Percentiles rank a stretch among this genome's conserved stretches.
Evolutionary conservation across 345 rosid genomes (phyloP).

Genomic region (Salix suchowensis): DNA sequence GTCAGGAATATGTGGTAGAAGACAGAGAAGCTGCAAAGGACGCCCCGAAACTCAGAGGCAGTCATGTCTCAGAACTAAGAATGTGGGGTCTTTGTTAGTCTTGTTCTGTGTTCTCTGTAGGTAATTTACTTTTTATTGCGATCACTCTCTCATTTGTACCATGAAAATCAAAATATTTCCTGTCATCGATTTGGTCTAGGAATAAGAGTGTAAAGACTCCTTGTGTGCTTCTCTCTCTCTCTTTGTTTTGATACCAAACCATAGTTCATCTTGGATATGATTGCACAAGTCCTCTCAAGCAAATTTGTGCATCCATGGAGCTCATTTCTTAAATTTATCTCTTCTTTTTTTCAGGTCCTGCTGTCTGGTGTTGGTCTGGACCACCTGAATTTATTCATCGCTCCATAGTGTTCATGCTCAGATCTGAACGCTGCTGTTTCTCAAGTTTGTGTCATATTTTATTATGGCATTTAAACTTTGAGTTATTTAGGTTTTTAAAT

Average conservation of each 20-base stretch:
- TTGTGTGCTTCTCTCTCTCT: no score
- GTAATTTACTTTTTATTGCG: not conserved
- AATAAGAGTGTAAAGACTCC: not conserved
- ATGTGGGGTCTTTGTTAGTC: slow-evolving; percentile 78
- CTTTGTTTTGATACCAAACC: not conserved
- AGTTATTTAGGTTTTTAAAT: not conserved
- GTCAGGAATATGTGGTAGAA: slow-evolving; percentile 92
- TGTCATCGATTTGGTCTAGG: not conserved
- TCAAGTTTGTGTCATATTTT: not conserved
- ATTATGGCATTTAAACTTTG: not conserved
- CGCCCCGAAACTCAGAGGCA: slow-evolving; percentile 73
- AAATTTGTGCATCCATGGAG: not conserved
- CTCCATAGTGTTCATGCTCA: not conserved
- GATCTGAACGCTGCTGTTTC: not conserved
- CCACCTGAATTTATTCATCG: not conserved
- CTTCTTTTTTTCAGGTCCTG: not conserved
- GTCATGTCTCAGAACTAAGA: slow-evolving; percentile 81
- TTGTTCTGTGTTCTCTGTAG: slow-evolving; percentile 23
- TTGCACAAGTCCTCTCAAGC: not conserved
- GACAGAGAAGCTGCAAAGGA: slow-evolving; percentile 67
- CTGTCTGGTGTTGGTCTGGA: not conserved
- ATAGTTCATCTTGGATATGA: not conserved
- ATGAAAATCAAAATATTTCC: not conserved
- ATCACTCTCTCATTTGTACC: not conserved
- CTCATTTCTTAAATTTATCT: not conserved